phyloP scores from a whole-genome alignment of 257 asterid species.

The Capsicum baccatum region DNA sequence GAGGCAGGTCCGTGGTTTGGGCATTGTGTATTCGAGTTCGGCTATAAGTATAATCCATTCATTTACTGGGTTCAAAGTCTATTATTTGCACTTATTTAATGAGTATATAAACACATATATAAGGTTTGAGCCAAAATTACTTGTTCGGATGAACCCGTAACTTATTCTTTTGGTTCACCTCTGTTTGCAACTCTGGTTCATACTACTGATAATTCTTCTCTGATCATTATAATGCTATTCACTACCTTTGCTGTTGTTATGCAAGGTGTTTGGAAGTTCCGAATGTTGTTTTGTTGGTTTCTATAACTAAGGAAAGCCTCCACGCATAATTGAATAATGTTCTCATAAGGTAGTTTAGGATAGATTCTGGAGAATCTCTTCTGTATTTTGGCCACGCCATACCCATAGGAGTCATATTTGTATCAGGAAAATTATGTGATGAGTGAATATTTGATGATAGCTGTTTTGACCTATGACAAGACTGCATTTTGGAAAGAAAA shows the following conservation, averaged over 20 bases:
- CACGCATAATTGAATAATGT: background rate
- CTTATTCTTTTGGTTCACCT: background rate
- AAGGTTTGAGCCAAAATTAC: background rate
- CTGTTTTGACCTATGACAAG: background rate
- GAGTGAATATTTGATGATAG: background rate
- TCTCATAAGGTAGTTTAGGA: background rate
- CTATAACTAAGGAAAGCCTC: slow-evolving; percentile 4
- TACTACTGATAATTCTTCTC: background rate
- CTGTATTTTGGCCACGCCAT: background rate
- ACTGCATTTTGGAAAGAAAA: background rate
- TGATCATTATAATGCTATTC: background rate
- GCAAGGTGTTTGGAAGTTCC: background rate
- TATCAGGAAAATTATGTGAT: background rate
- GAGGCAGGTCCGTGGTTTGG: background rate
- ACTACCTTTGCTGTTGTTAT: background rate
- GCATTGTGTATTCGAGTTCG: background rate
- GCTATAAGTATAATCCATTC: background rate
- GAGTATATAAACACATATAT: background rate
- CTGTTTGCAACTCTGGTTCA: background rate
- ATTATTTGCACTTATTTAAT: background rate
- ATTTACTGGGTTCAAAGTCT: background rate
- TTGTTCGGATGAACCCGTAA: background rate
- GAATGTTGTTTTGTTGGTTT: background rate
- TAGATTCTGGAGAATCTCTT: slow-evolving; percentile 16
- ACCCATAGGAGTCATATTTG: slow-evolving; percentile 4